A percentile compares a stretch with the other conserved stretches of the same genome.
phyloP scores from a whole-genome alignment of 73 alveolate species.

The Diophrys sp. region DNA sequence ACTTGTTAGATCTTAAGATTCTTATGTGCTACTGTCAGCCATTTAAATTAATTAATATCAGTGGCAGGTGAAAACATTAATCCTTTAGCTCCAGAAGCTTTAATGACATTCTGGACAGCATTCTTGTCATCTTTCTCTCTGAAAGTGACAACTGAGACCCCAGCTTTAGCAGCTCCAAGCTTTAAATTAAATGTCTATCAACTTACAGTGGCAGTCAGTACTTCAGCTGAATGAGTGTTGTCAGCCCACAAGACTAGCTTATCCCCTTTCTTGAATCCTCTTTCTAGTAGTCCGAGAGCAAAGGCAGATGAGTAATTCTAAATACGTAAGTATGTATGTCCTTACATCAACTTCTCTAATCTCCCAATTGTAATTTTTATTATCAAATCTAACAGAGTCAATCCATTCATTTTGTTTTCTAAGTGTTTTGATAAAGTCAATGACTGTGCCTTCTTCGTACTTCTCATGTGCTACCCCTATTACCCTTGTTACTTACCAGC shows the following conservation, averaged over 20 bases:
- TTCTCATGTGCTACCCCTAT: not conserved
- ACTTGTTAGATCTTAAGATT: no score
- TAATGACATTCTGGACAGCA: slow-evolving; percentile 23
- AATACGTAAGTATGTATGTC: not conserved
- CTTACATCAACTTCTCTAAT: slow-evolving; percentile 44
- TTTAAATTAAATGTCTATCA: not conserved
- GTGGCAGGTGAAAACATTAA: slow-evolving; percentile 39
- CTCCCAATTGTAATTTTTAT: slow-evolving; percentile 32
- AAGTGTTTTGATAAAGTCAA: not conserved
- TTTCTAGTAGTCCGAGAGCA: slow-evolving; percentile 42
- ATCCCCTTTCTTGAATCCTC: slow-evolving; percentile 39
- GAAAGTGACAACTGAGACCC: slow-evolving; percentile 29
- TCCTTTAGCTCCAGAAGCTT: slow-evolving; percentile 36
- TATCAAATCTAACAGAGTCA: slow-evolving; percentile 43
- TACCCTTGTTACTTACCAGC: no score
- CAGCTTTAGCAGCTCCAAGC: slow-evolving; percentile 55
- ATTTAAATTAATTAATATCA: no score
- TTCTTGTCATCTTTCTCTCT: slow-evolving; percentile 22
- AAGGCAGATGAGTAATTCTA: slow-evolving; percentile 49
- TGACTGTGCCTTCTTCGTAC: not conserved
- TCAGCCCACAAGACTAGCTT: slow-evolving; percentile 46
- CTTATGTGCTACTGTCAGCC: no score
- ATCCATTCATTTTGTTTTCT: not conserved
- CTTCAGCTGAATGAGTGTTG: slow-evolving; percentile 33
- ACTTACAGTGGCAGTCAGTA: slow-evolving; percentile 24